These are phyloP conservation scores for Anisogramma anomala DNA, from an alignment of 2,329 filamentous ascomycete species.

Conservation along the genomic window DNA sequence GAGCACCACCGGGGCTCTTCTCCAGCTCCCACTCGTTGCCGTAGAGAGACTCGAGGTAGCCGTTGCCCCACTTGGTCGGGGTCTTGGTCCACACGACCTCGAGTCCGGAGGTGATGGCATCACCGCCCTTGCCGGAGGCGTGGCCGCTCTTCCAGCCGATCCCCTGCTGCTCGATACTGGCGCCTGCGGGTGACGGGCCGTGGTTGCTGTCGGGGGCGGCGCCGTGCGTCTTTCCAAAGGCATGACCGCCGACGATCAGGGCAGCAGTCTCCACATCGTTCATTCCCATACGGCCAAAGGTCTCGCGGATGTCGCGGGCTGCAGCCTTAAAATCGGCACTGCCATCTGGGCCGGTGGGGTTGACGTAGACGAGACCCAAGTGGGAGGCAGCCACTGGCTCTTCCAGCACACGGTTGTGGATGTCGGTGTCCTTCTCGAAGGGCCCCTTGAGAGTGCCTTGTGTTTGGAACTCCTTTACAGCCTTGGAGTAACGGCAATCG, in stretches of 20 bases:
- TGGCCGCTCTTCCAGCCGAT: constrained; percentile 60
- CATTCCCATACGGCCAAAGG: constrained; percentile 68
- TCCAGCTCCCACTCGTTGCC: constrained; percentile 66
- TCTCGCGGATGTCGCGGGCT: constrained; percentile 56
- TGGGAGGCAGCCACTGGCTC: constrained; percentile 52
- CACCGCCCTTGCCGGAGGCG: constrained; percentile 54
- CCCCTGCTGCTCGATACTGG: constrained; percentile 53
- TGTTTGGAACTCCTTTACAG: constrained; percentile 31
- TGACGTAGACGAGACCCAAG: constrained; percentile 68
- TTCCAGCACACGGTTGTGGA: constrained; percentile 53
- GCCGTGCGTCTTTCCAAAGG: constrained; percentile 72
- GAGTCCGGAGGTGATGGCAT: constrained; percentile 65
- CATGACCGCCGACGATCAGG: constrained; percentile 61
- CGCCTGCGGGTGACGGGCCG: constrained; percentile 55
- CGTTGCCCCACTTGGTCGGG: constrained; percentile 64
- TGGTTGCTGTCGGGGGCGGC: constrained; percentile 53
- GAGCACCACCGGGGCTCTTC: constrained; percentile 64
- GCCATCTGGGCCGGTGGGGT: constrained; percentile 61
- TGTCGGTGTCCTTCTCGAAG: constrained; percentile 32
- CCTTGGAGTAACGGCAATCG: constrained; percentile 55
- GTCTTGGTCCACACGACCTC: constrained; percentile 73
- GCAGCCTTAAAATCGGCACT: constrained; percentile 54
- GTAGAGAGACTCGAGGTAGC: constrained; percentile 66
- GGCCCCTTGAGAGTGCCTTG: constrained; percentile 24
- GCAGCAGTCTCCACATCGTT: constrained; percentile 66